These are phyloP conservation scores for Trametes sp. DNA, from an alignment of 1,284 basidiomycete genomes.

Conservation along the genomic window DNA sequence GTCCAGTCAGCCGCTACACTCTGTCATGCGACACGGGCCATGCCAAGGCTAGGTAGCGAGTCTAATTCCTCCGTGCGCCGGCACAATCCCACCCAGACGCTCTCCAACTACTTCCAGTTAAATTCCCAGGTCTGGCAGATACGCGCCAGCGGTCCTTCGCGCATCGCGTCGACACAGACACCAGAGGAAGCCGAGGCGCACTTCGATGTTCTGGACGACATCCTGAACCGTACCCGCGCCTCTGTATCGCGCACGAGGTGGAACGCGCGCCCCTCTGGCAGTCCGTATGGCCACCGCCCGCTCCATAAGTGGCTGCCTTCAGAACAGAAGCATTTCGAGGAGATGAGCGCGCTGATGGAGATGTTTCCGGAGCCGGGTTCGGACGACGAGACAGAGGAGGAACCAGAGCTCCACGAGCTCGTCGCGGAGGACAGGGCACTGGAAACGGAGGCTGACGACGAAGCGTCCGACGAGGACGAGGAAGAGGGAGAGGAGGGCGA, in stretches of 20 bases:
- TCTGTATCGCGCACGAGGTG: constrained; percentile 24
- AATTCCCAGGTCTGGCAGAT: constrained; percentile 22
- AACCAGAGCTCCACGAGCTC: constrained; percentile 6
- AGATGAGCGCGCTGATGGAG: constrained; percentile 15
- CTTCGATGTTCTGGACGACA: constrained; percentile 16
- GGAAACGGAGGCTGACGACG: constrained; percentile 6
- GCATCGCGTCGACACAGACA: constrained; percentile 3
- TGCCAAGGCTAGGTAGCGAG: constrained; percentile 29
- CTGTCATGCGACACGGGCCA: constrained; percentile 17
- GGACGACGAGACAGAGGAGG: constrained; percentile 18
- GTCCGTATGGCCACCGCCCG: constrained; percentile 29
- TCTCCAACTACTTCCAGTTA: constrained; percentile 22
- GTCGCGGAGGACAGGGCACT: background rate
- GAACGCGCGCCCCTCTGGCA: constrained; percentile 22
- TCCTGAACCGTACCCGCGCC: constrained; percentile 15
- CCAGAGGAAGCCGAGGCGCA: background rate
- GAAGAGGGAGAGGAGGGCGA: constrained; percentile 17
- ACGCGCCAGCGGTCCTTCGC: constrained; percentile 5
- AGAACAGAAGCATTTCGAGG: constrained; percentile 19
- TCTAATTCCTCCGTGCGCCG: constrained; percentile 26
- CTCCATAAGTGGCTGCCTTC: constrained; percentile 20
- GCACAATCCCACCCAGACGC: constrained; percentile 26
- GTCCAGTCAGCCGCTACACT: background rate
- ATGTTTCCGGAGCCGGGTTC: constrained; percentile 19
- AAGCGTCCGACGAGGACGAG: background rate